Evolutionary conservation across 2,329 filamentous ascomycete species (phyloP).

Genomic region (Colletotrichum godetiae): DNA sequence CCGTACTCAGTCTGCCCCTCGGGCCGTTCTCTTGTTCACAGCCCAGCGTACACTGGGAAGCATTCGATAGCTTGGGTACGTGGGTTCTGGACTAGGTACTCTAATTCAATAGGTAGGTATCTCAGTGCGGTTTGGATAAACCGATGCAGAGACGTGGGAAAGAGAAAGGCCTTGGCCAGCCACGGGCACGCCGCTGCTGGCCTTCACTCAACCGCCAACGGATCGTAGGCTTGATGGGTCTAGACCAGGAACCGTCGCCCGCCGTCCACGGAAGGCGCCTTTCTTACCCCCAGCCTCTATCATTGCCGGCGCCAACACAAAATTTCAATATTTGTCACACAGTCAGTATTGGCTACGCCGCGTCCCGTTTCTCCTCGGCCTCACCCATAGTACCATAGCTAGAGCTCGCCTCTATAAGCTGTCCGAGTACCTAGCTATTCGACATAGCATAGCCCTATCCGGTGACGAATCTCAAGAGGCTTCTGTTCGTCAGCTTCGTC

Average conservation of each 20-base stretch:
- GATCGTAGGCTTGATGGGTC: background rate
- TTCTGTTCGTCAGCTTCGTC: background rate
- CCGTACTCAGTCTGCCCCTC: background rate
- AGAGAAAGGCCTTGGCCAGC: background rate
- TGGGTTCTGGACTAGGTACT: background rate
- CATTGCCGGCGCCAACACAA: slow-evolving; percentile 13
- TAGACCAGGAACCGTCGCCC: slow-evolving; percentile 6
- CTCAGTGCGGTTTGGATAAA: no score
- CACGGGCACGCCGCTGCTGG: slow-evolving; percentile 1
- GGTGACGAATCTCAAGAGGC: slow-evolving; percentile 1
- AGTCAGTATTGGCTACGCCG: background rate
- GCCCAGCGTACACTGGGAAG: background rate
- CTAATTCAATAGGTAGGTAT: background rate
- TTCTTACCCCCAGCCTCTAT: slow-evolving; percentile 1
- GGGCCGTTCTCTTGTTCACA: background rate
- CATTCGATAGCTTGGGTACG: background rate
- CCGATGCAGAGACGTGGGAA: background rate
- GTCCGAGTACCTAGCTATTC: background rate
- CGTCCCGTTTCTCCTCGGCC: background rate
- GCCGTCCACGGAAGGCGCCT: slow-evolving; percentile 11
- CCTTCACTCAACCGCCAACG: slow-evolving; percentile 1
- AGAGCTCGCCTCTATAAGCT: background rate
- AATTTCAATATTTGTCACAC: slow-evolving; percentile 13
- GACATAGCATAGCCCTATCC: slow-evolving; percentile 11
- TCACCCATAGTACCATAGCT: background rate